Percentiles rank a stretch among this genome's conserved stretches.
These are phyloP conservation scores for Pilatotrama ljubarskyi DNA, from an alignment of 768 basidiomycete species.

Conservation along the genomic window DNA sequence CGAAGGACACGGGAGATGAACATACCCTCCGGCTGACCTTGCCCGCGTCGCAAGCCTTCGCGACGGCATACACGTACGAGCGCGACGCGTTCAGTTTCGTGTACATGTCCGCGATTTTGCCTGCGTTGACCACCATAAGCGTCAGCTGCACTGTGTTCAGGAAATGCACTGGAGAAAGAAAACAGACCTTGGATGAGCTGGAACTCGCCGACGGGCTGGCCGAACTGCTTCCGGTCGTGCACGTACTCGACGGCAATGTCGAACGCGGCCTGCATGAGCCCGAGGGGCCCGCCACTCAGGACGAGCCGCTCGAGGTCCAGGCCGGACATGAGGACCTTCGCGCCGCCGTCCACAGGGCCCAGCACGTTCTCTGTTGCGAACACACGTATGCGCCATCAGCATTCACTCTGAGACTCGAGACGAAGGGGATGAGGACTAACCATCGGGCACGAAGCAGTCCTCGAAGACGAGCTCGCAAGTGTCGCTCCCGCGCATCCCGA, in stretches of 20 bases:
- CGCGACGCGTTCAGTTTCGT: conserved; percentile 87
- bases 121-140: conserved; percentile 36
- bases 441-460: conserved; percentile 84
- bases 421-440: conserved; percentile 40
- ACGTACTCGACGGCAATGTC: conserved; percentile 86
- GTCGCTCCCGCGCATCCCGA: conserved; percentile 95
- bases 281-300: conserved; percentile 88
- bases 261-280: conserved; percentile 61
- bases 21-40: conserved; percentile 75
- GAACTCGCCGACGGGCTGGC: conserved; percentile 83
- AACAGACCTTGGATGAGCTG: conserved; percentile 90
- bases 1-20: conserved; percentile 13
- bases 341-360: conserved; percentile 78
- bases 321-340: conserved; percentile 90
- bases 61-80: conserved; percentile 92
- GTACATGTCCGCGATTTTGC: conserved; percentile 91
- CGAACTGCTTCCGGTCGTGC: conserved; percentile 94
- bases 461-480: conserved; percentile 94
- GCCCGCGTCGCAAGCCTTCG: conserved; percentile 81
- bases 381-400: not conserved
- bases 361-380: conserved; percentile 73
- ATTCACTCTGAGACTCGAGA: not conserved
- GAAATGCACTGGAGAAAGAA: not conserved
- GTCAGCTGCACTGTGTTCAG: conserved; percentile 10
- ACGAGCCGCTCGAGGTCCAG: conserved; percentile 91